Base-by-base conservation (phyloP, 768 basidiomycete genomes). In the Pulveroboletus sp. region DNA sequence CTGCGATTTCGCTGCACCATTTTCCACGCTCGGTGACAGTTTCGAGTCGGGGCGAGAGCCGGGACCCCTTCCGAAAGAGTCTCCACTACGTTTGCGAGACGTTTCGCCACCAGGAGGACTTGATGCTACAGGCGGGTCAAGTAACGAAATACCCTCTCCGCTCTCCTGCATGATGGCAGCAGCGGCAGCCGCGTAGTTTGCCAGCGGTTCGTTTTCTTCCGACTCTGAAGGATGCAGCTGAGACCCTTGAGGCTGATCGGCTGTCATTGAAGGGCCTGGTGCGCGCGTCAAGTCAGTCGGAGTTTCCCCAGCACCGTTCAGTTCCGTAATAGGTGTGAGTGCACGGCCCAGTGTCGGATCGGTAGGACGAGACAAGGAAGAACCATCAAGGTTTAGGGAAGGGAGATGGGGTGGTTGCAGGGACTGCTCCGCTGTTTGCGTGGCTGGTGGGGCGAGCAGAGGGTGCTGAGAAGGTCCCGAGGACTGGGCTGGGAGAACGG, bases 301-400 rank as follows among this genome's bases (percentile, higher is more conserved):
- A 4, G 70, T 71, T 31, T 71, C 67, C 3, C 49, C 60, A 7
- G 63, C 57, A 36, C 57, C 61, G 56, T 68, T 72, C 14, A 67
- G 58, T 61, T 90, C 88, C 3, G 81, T 82, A 51, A 89, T 89
- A 8, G 86, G 85, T 3, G 86, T 79, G 49, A 88, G 64, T 6
- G 71, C 55, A 26, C 74, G 71, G 13, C 57, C 57, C 8, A 50
- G 12, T n/a, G 35, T 51, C 22, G 55, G 47, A 30, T 68, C 71
- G 11, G 31, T 22, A 7, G 43, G n/a, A 49, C 59, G 64, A 30
- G 52, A 39, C 30, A 40, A 46, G 42, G 56, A 40, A 53, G 57
- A 47, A 44, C 51, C 43, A 30, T 72, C 75, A 49, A 86, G 81
- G 55, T 60, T 71, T 30, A 88, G 67, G 9, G 82, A 78, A 6